A percentile compares a stretch with the other conserved stretches of the same genome.
Conservation (phyloP, 2,329 filamentous ascomycete species). For the Colletotrichum chrysophilum region DNA sequence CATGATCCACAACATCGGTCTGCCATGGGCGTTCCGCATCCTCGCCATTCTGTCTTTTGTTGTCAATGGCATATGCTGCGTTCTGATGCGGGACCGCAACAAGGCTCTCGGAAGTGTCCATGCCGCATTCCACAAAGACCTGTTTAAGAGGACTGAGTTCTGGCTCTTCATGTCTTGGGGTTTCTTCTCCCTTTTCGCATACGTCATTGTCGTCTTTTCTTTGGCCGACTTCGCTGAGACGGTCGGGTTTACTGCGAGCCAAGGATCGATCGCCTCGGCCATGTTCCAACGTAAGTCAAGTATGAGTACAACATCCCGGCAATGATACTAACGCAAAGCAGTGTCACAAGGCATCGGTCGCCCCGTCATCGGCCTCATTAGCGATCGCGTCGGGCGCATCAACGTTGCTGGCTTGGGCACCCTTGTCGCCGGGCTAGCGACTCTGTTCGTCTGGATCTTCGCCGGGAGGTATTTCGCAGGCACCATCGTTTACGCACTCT, state of each 20-base stretch:
- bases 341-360: conserved; percentile 71
- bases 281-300: conserved; percentile 66
- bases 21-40: conserved; percentile 72
- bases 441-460: conserved; percentile 76
- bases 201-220: conserved; percentile 79
- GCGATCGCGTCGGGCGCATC: conserved; percentile 72
- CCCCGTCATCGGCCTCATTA: conserved; percentile 75
- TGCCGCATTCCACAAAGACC: conserved; percentile 65
- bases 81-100: conserved; percentile 75
- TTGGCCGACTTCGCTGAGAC: conserved; percentile 74
- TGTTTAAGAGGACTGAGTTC: conserved; percentile 69
- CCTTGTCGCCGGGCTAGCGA: conserved; percentile 66
- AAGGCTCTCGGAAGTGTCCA: conserved; percentile 71
- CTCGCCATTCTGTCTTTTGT: conserved; percentile 67
- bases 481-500: conserved; percentile 72
- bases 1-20: conserved; percentile 68
- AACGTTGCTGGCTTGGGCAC: conserved; percentile 75
- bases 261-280: conserved; percentile 76
- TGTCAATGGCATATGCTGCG: conserved; percentile 67
- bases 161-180: conserved; percentile 70
- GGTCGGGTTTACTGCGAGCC: conserved; percentile 69
- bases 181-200: conserved; percentile 74
- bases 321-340: conserved; percentile 21
- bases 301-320: conserved; percentile 25
- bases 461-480: conserved; percentile 68